phyloP scores from a whole-genome alignment of 208 protist genomes.

The Wallacemonas sp. region DNA sequence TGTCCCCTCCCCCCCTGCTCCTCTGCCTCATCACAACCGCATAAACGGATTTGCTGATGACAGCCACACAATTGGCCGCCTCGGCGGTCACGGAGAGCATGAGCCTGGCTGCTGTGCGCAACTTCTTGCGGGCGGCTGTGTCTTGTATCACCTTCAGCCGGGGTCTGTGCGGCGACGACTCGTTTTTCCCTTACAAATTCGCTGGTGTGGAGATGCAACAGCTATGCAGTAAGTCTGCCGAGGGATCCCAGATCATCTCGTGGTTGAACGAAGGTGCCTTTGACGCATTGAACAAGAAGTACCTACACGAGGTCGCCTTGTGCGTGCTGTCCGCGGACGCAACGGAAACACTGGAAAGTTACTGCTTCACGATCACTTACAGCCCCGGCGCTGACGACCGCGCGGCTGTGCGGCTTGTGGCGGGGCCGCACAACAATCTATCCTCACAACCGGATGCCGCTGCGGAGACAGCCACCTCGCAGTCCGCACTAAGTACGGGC shows the following conservation, averaged over 20 bases:
- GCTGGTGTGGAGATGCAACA: constrained; percentile 2
- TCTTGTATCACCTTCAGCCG: constrained; percentile 77
- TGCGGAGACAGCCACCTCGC: too few relatives aligned
- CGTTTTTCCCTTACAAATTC: constrained; percentile 25
- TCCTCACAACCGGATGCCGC: not conserved
- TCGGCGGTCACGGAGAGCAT: constrained; percentile 64
- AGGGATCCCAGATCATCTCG: constrained; percentile 30
- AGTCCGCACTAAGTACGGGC: too few relatives aligned
- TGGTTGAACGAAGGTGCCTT: constrained; percentile 84
- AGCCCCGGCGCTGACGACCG: constrained; percentile 22
- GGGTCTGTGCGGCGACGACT: constrained; percentile 69
- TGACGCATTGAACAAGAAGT: constrained; percentile 75
- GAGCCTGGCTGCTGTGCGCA: constrained; percentile 80
- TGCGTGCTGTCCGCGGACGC: constrained; percentile 69
- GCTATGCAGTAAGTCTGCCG: not conserved
- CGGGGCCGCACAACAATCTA: not conserved
- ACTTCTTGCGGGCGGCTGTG: constrained; percentile 72
- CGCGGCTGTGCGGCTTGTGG: not conserved
- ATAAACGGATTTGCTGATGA: too few relatives aligned
- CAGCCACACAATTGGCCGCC: not conserved
- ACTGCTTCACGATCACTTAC: constrained; percentile 74
- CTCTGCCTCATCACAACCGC: too few relatives aligned
- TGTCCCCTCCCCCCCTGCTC: too few relatives aligned
- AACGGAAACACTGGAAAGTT: constrained; percentile 68
- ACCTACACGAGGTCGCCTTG: constrained; percentile 74